Evolutionary conservation across 169 alveolate species (phyloP), one percentile per base, ranked within the genome.

Genomic region (Cryptosporidium xiaoi): DNA sequence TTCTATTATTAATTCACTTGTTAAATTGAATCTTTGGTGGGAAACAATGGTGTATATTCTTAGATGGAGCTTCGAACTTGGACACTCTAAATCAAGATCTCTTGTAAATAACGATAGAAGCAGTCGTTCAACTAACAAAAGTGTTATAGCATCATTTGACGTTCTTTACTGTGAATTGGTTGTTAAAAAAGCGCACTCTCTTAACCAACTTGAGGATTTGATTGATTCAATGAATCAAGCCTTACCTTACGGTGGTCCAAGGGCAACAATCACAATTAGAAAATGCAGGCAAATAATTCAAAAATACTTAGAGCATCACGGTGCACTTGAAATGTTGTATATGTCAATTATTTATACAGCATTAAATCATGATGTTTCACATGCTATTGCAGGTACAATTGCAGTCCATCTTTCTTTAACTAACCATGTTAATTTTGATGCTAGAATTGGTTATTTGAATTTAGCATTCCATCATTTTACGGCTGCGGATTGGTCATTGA

Each of bases 11-110:
- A 77, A 77, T n/a, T 56, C 71, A 20, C 64, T 77, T 18, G 87
- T 62, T 24, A 77, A 62, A 62, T 77, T 77, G n/a, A 77, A 62
- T 33, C 20, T 56, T 40, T 77, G 87, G 87, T 77, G 87, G 87
- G 87, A 77, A 77, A 60, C 40, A 6, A 60, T 77, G 87, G 64
- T 77, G 53, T 77, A 77, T 62, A 77, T 77, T 7, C 29, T 77
- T n/a, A 34, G 87, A 29, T 77, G 87, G 87, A 40, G 87, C 13
- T 77, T 60, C 56, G 87, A 77, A 24, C 40, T 77, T 34, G 69
- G 87, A 18, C 31, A 18, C 16, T 51, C 55, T 20, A 77, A 60
- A 31, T 60, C 87, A 10, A 77, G 87, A 77, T 77, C 87, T 24
- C 48, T 77, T 20, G 16, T 33, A 60, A 58, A 12, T 3, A 62